A percentile compares a stretch with the other conserved stretches of the same genome.
phyloP scores from a whole-genome alignment of 225 moss, liverwort and hornwort species.

The Pseudisothecium myosuroides region DNA sequence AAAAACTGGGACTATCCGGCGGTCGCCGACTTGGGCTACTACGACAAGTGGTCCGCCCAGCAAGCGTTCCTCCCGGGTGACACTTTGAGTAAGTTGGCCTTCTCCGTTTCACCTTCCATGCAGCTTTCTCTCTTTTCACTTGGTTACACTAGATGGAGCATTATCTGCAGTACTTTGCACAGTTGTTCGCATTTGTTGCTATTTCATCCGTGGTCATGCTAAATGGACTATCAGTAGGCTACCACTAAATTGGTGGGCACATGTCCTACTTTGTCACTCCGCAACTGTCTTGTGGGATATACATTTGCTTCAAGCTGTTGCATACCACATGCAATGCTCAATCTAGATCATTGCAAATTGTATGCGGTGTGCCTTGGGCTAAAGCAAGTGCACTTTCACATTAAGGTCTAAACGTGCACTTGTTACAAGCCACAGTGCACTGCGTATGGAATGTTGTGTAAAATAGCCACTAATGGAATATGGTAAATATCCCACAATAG shows the following conservation, averaged over 20 bases:
- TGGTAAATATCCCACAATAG: background rate
- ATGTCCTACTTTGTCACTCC: background rate
- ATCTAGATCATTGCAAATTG: background rate
- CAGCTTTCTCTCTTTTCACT: background rate
- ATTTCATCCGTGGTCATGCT: no score
- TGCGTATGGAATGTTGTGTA: no score
- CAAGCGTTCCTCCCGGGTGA: constrained; percentile 13
- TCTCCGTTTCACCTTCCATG: background rate
- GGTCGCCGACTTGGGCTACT: background rate
- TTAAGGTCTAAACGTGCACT: background rate
- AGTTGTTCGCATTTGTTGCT: background rate
- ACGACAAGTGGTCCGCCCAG: constrained; percentile 16
- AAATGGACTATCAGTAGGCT: background rate
- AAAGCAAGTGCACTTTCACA: background rate
- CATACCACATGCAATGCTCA: background rate
- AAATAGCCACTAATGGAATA: background rate
- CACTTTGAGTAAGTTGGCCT: constrained; percentile 1
- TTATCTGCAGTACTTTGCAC: background rate
- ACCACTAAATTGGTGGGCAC: background rate
- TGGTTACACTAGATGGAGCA: background rate
- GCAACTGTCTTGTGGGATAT: background rate
- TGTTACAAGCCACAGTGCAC: background rate
- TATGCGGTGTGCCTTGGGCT: background rate
- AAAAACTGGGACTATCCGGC: constrained; percentile 5
- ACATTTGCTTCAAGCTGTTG: background rate